phyloP scores from a whole-genome alignment of 2,329 filamentous ascomycete species.

The Blastomyces gilchristii region DNA sequence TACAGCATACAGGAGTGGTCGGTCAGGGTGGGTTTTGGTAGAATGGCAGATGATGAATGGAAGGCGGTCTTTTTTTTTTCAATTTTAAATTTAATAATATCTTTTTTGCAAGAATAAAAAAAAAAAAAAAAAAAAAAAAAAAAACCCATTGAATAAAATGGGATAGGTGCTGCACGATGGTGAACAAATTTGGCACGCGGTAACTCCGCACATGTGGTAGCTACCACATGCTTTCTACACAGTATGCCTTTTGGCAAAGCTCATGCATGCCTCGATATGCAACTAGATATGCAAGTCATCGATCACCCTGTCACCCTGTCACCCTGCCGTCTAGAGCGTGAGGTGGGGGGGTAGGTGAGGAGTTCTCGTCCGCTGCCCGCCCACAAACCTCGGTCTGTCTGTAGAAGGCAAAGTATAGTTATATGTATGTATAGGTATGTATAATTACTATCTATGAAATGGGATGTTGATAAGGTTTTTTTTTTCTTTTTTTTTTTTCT shows the following conservation, averaged over 20 bases:
- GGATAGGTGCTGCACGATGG: background rate
- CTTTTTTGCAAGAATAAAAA: background rate
- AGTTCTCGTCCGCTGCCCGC: background rate
- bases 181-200: no score
- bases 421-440: no score
- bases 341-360: no score
- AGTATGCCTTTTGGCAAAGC: background rate
- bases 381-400: no score
- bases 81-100: background rate
- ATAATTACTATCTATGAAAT: no score
- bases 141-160: background rate
- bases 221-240: background rate
- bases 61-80: background rate
- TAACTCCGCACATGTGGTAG: background rate
- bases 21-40: background rate
- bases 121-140: background rate
- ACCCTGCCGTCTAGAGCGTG: no score
- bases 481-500: no score
- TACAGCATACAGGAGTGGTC: background rate
- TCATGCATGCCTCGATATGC: background rate
- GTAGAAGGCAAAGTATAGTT: no score
- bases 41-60: background rate
- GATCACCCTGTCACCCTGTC: background rate
- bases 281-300: background rate
- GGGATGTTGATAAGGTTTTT: background rate